These are phyloP conservation scores for Chytriomyces confervae DNA, from an alignment of 192 early-diverging fungal species.

Conservation along the genomic window DNA sequence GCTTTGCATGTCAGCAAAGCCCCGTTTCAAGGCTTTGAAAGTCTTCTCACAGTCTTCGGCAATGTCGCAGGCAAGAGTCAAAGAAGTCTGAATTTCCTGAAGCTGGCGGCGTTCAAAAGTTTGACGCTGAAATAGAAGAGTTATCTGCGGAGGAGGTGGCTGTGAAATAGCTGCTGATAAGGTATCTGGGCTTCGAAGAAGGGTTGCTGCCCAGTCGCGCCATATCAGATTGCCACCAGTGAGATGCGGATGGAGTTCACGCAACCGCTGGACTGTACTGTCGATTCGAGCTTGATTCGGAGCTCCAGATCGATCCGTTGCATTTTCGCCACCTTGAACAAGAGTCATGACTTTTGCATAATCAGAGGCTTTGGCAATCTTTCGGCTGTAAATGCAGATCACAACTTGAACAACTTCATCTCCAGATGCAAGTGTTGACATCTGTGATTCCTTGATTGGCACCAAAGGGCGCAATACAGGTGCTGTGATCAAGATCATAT, in stretches of 20 bases:
- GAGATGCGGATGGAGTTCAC: neutral
- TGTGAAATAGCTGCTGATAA: neutral
- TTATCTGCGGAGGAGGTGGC: conserved; percentile 1
- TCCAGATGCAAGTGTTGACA: no score
- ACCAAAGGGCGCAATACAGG: no score
- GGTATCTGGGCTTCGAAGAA: no score
- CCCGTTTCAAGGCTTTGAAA: neutral
- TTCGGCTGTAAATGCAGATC: no score
- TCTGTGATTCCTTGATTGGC: no score
- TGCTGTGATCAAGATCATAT: no score
- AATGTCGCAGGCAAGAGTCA: neutral
- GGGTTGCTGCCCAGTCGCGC: no score
- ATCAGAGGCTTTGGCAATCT: no score
- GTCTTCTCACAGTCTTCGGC: neutral
- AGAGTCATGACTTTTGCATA: no score
- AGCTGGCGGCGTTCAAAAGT: neutral
- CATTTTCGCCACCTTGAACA: no score
- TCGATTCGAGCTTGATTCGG: neutral
- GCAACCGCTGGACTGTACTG: neutral
- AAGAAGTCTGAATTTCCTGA: neutral
- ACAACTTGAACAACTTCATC: no score
- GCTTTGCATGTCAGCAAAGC: neutral
- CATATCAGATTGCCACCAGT: neutral
- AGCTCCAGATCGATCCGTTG: neutral
- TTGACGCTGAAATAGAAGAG: conserved; percentile 9